Evolutionary conservation across 345 rosid genomes (phyloP).

Genomic region (Melastoma malabathricum): DNA sequence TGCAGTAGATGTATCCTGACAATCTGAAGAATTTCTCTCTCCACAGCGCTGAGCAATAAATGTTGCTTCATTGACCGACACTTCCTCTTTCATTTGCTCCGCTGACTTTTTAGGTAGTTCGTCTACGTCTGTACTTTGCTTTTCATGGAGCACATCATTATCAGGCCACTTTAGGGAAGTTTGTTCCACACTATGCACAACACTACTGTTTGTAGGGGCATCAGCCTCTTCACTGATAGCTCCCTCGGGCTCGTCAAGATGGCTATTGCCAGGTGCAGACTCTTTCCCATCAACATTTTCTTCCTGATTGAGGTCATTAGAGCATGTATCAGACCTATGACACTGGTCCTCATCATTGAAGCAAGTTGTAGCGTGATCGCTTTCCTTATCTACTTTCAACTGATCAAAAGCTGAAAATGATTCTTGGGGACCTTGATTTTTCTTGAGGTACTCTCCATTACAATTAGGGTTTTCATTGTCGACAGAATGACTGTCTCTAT

Average conservation of each 20-base stretch:
- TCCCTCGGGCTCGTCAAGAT: slow-evolving; percentile 10
- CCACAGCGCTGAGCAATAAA: slow-evolving; percentile 8
- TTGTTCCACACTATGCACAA: no score
- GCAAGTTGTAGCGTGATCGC: neutral
- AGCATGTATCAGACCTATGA: neutral
- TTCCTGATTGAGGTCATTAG: slow-evolving; percentile 4
- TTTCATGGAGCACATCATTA: slow-evolving; percentile 12
- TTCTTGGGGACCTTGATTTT: slow-evolving; percentile 9
- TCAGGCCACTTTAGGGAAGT: no score
- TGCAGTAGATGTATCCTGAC: neutral
- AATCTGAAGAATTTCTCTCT: slow-evolving; percentile 1
- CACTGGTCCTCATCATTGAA: neutral
- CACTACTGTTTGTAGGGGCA: neutral
- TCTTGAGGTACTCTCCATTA: slow-evolving; percentile 1
- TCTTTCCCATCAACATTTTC: slow-evolving; percentile 6
- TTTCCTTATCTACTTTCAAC: slow-evolving; percentile 5
- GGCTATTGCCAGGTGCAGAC: neutral
- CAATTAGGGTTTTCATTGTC: neutral
- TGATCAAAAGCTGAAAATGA: slow-evolving; percentile 7
- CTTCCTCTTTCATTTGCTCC: slow-evolving; percentile 4
- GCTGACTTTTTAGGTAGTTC: slow-evolving; percentile 6
- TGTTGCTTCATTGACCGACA: slow-evolving; percentile 10
- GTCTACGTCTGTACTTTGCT: slow-evolving; percentile 6
- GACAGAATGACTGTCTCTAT: neutral
- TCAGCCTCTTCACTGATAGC: slow-evolving; percentile 10